Conservation (phyloP, 1,284 basidiomycete genomes). For the Peniophora sp. region DNA sequence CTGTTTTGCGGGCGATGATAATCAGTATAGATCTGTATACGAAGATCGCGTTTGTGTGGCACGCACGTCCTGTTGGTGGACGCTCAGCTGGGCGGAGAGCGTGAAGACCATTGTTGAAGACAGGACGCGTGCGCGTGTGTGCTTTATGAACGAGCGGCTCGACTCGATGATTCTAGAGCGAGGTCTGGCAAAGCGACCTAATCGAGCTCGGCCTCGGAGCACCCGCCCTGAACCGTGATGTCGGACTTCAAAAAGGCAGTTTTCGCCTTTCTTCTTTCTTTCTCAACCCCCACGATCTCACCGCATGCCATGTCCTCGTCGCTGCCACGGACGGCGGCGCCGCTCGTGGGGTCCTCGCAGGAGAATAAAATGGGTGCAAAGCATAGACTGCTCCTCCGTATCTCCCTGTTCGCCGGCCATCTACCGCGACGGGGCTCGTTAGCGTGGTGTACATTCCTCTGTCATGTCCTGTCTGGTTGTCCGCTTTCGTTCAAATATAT, state of each 20-base stretch:
- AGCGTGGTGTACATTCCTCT: slow-evolving; percentile 69
- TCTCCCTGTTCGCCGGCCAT: slow-evolving; percentile 54
- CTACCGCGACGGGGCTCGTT: slow-evolving; percentile 70
- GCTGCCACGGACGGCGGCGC: slow-evolving; percentile 41
- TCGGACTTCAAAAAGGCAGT: too few species aligned
- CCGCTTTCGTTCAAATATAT: too few species aligned
- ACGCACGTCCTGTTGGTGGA: slow-evolving; percentile 54
- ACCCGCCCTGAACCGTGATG: too few species aligned
- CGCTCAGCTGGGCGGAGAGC: slow-evolving; percentile 70
- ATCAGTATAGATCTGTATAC: too few species aligned
- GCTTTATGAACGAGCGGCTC: background rate
- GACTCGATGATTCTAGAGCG: too few species aligned
- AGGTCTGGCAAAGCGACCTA: too few species aligned
- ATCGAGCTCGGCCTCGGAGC: too few species aligned
- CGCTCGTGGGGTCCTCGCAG: slow-evolving; percentile 72
- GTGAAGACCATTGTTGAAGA: slow-evolving; percentile 63
- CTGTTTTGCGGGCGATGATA: slow-evolving; percentile 26
- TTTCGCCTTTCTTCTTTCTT: slow-evolving; percentile 1
- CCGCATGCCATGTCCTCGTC: slow-evolving; percentile 39
- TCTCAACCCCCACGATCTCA: slow-evolving; percentile 47
- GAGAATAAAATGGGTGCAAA: slow-evolving; percentile 82
- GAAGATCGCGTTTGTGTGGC: slow-evolving; percentile 3
- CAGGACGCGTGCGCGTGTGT: slow-evolving; percentile 5
- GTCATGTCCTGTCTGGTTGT: background rate
- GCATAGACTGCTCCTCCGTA: slow-evolving; percentile 83